Evolutionary conservation across 208 protist species (phyloP), one percentile per base, ranked within the genome.

Genomic region (Trypanosoma boissoni): DNA sequence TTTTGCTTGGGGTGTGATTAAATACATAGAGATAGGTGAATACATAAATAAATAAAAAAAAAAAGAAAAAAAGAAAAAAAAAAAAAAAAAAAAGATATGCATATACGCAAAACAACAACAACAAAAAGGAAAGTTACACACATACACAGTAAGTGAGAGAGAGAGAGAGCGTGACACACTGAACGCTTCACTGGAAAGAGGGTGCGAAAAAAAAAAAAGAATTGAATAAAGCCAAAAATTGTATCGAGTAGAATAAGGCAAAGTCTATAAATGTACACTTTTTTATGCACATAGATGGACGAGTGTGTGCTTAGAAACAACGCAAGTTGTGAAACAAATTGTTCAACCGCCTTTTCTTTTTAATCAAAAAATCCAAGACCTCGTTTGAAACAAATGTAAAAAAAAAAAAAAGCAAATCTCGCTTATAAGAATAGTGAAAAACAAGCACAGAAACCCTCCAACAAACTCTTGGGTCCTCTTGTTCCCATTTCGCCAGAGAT

Each of bases 41-140:
- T 39, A 61, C 14, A 29, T 34, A 27, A 27, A 32, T 42, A 29
- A 12, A 36, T 43, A 60, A 63, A 58, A 26, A 1, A 61, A 68
- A 34, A 53, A 39, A 46, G 14, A 41, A 6, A 61, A 39, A 64
- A 62, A 62, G 24, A 37, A 21, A 45, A 64, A 56, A 57, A 45
- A 43, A 56, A 27, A 50, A 53, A 68, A 6, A 44, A 34, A 32
- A 56, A 61, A 27, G 29, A 20, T 32, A 16, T 39, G 3, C 14
- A 14, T 2, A 23, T 29, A 6, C 31, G 6, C 8, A 32, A 26
- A 54, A 39, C 6, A 12, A 39, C 6, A 39, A 39, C 6, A 16
- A 16, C 34, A 39, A 39, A 39, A 39, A 39, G 34, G 12, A 6
- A 39, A 12, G 8, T 16, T 16, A 39, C 6, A 39, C 12, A 12